Conservation (phyloP, 2,329 filamentous ascomycete species). For the Coniochaeta pulveracea region DNA sequence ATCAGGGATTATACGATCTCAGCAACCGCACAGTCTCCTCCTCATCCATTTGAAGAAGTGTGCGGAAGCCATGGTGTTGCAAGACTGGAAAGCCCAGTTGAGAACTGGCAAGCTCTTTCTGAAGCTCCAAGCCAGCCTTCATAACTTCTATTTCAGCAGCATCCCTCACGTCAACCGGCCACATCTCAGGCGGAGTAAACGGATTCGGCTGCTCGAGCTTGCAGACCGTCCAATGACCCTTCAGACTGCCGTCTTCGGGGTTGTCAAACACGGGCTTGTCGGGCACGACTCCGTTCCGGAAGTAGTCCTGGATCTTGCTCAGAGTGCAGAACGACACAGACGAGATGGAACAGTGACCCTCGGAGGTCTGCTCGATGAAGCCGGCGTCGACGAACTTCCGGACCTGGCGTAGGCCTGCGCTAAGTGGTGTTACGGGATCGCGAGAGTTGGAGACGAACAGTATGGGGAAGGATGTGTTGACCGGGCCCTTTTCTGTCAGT, state of each 20-base stretch:
- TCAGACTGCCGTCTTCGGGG: not conserved
- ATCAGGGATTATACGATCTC: no score
- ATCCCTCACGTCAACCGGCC: not conserved
- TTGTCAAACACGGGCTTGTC: slow-evolving; percentile 9
- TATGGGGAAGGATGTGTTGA: slow-evolving; percentile 38
- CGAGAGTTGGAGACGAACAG: slow-evolving; percentile 45
- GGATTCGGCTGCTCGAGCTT: slow-evolving; percentile 9
- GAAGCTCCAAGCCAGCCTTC: not conserved
- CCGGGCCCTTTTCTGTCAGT: slow-evolving; percentile 16
- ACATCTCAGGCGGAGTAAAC: not conserved
- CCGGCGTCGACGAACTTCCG: slow-evolving; percentile 23
- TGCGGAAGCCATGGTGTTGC: slow-evolving; percentile 2
- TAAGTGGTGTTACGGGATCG: slow-evolving; percentile 48
- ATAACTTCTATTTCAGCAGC: not conserved
- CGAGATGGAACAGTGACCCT: slow-evolving; percentile 24
- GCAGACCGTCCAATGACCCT: slow-evolving; percentile 11
- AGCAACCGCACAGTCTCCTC: no score
- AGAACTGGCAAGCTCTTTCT: not conserved
- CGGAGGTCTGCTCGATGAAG: slow-evolving; percentile 22
- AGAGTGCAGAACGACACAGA: slow-evolving; percentile 24
- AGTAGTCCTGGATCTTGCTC: slow-evolving; percentile 20
- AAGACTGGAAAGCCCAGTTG: not conserved
- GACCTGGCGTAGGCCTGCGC: slow-evolving; percentile 29
- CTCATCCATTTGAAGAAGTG: not conserved
- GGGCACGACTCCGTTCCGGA: slow-evolving; percentile 23